Percentiles rank a stretch among this genome's conserved stretches.
phyloP scores from a whole-genome alignment of 192 early-diverging fungal species.

The Cetraspora pellucida region DNA sequence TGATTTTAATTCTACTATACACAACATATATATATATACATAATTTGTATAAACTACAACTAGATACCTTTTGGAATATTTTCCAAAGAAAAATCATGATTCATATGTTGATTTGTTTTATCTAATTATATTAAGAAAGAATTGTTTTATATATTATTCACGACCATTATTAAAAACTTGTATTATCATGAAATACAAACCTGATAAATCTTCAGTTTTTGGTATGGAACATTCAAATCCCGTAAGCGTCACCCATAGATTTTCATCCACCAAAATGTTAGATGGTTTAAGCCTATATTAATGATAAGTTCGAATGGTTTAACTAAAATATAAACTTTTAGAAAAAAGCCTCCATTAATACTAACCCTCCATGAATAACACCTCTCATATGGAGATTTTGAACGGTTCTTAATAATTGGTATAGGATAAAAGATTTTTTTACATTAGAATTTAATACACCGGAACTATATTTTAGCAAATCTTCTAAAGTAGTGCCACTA shows the following conservation, averaged over 20 bases:
- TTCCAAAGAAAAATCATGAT: neutral
- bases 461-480: constrained; percentile 60
- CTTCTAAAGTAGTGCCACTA: constrained; percentile 55
- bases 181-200: neutral
- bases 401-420: constrained; percentile 56
- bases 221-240: constrained; percentile 56
- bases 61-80: constrained; percentile 42
- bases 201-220: neutral
- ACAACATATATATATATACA: neutral
- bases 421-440: constrained; percentile 65
- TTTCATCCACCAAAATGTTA: constrained; percentile 61
- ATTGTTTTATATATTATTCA: neutral
- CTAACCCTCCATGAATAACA: constrained; percentile 56
- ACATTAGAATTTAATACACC: constrained; percentile 58
- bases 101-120: neutral
- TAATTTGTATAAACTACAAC: neutral
- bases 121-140: neutral
- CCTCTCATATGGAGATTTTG: constrained; percentile 58
- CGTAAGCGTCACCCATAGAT: constrained; percentile 59
- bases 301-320: neutral
- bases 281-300: constrained; percentile 46
- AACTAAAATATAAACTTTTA: neutral
- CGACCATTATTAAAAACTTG: neutral
- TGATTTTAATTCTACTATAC: neutral
- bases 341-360: neutral